These are phyloP conservation scores for Hermanozyma aechmeae DNA, from an alignment of 805 yeast species.

Conservation along the genomic window DNA sequence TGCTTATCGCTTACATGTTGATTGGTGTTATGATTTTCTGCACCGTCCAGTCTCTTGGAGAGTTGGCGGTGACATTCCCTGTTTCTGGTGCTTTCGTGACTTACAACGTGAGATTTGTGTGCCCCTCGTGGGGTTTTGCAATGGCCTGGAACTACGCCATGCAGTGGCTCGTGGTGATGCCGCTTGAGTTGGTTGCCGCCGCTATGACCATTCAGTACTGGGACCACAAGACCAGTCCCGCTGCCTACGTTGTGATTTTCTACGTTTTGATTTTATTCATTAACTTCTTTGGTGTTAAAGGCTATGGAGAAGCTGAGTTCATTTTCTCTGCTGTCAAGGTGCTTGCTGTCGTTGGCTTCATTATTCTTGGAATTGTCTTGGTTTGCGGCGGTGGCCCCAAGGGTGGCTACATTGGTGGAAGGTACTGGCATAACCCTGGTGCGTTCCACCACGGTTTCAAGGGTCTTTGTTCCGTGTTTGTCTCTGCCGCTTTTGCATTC, in stretches of 20 bases:
- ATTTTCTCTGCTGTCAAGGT: neutral
- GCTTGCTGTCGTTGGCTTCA: neutral
- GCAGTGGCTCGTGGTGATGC: neutral
- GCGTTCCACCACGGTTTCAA: neutral
- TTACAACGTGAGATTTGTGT: conserved; percentile 32
- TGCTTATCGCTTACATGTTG: conserved; percentile 43
- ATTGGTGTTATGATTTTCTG: conserved; percentile 48
- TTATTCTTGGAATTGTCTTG: neutral
- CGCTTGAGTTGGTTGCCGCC: neutral
- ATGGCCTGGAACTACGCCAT: conserved; percentile 1
- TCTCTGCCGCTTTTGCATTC: neutral
- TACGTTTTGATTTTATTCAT: neutral
- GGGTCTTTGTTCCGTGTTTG: neutral
- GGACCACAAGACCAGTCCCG: neutral
- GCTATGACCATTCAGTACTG: neutral
- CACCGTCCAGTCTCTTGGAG: conserved; percentile 56
- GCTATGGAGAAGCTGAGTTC: neutral
- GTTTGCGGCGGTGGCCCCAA: conserved; percentile 1
- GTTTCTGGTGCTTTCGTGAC: conserved; percentile 57
- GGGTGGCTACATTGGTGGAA: neutral
- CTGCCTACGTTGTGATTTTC: neutral
- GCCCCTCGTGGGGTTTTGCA: neutral
- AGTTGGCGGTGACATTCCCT: conserved; percentile 54
- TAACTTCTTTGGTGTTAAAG: neutral
- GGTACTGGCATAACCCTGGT: neutral